A percentile compares a stretch with the other conserved stretches of the same genome.
Evolutionary conservation across 2,329 filamentous ascomycete genomes (phyloP).

Genomic region (Rhynchosporium secalis): DNA sequence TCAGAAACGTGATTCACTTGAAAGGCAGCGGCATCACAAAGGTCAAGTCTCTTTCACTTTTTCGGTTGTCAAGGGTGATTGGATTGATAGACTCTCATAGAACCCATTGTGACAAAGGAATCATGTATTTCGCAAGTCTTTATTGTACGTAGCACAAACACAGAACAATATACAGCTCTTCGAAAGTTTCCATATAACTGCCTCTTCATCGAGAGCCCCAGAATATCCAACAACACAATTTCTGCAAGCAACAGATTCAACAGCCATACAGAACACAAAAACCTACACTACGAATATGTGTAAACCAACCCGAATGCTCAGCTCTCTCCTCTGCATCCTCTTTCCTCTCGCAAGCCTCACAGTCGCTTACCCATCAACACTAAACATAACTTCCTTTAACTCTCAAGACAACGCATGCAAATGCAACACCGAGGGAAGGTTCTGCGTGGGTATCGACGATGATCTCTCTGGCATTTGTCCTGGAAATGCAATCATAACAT

Average conservation of each 20-base stretch:
- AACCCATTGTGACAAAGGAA: no score
- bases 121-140: no score
- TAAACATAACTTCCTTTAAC: neutral
- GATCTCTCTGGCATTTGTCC: neutral
- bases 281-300: neutral
- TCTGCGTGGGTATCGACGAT: neutral
- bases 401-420: neutral
- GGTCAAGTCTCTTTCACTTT: no score
- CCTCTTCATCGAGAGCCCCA: neutral
- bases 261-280: neutral
- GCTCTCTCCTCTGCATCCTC: neutral
- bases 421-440: neutral
- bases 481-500: constrained; percentile 1
- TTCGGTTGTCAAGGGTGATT: no score
- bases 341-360: neutral
- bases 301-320: neutral
- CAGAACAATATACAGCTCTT: no score
- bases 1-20: no score
- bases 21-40: no score
- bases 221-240: neutral
- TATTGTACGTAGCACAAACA: no score
- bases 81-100: no score
- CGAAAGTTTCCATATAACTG: no score
- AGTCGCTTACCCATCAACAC: neutral
- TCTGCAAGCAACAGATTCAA: no score